Evolutionary conservation across 2,329 filamentous ascomycete species (phyloP).

Genomic region (Fusarium sp.): DNA sequence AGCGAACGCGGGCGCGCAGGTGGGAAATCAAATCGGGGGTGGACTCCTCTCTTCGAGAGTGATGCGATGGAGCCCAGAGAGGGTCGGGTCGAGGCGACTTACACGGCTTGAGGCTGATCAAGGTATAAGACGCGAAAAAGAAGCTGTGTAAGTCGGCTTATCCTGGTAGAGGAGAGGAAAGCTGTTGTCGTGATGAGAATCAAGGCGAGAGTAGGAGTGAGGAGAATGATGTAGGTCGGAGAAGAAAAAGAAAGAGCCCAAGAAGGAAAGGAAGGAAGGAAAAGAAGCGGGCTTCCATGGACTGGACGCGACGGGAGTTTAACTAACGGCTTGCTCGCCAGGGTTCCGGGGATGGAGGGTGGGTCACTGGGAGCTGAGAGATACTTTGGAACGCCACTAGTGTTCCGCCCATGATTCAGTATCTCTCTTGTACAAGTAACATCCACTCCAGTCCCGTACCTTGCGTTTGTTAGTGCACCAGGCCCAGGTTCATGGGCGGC

Average conservation of each 20-base stretch:
- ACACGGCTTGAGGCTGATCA: constrained; percentile 46
- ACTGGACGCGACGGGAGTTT: constrained; percentile 45
- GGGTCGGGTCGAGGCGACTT: constrained; percentile 44
- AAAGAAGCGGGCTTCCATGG: constrained; percentile 41
- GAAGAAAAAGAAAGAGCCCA: constrained; percentile 30
- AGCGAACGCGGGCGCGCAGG: constrained; percentile 40
- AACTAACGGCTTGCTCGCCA: constrained; percentile 40
- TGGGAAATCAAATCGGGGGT: constrained; percentile 40
- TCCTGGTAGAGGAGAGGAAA: background rate
- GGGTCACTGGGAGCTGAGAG: constrained; percentile 26
- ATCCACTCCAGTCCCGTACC: constrained; percentile 27
- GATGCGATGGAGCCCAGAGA: constrained; percentile 8
- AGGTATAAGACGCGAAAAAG: constrained; percentile 31
- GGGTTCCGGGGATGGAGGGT: constrained; percentile 44
- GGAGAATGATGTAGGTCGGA: constrained; percentile 34
- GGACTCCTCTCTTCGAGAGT: constrained; percentile 39
- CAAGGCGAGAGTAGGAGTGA: constrained; percentile 1
- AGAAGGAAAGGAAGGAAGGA: constrained; percentile 29
- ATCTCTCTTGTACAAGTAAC: constrained; percentile 22
- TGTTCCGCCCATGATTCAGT: constrained; percentile 13
- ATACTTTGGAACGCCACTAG: constrained; percentile 19
- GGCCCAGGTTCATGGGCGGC: constrained; percentile 10
- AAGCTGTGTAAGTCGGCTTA: constrained; percentile 18
- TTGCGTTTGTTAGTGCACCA: constrained; percentile 25
- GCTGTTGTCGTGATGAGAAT: constrained; percentile 23